Evolutionary conservation across 2,329 filamentous ascomycete genomes (phyloP), one percentile per base, ranked within the genome.

Genomic region (Leptographium radiaticola): DNA sequence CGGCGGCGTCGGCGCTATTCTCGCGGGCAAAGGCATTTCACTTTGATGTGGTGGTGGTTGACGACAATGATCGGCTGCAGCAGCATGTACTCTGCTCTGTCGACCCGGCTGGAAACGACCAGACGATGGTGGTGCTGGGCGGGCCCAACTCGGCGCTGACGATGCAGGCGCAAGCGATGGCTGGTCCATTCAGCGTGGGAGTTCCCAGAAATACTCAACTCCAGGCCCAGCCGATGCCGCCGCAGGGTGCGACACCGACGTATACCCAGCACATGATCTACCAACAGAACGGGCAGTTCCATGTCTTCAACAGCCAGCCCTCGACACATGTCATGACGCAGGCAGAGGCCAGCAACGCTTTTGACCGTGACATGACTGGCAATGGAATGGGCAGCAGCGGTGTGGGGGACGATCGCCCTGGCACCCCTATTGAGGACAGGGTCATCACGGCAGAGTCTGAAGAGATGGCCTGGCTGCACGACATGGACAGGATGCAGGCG

Each of bases 211-310:
- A 25, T 25, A 25, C 25, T 2, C 25, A 25, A 5, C 25, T 25
- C 25, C 25, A 25, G 5, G 25, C 25, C 25, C 25, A 25, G 25
- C 5, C 5, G 25, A 25, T 25, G 25, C 25, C 25, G 5, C 25
- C 5, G 25, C 25, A 25, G 25, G 25, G 25, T 25, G 25, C 25
- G 25, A 48, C 55, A 18, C 51, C 43, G 10, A 53, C 43, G 4
- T 58, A 56, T 47, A 58, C 49, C 3, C 56, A 58, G 33, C 51
- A 52, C 15, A 58, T 58, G 54, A 11, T 42, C 11, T 56, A 56
- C 18, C 56, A 58, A 39, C 36, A 47, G 13, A 36, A 38, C 7
- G 54, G 56, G 1, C 48, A 50, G 36, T 56, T 56, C 42, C 44
- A 56, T 16, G 39, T 58, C 15, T 56, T 58, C 20, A 54, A 34